Evolutionary conservation across 2,329 filamentous ascomycete species (phyloP), one percentile per base, ranked within the genome.

Genomic region (Sporothrix protearum): DNA sequence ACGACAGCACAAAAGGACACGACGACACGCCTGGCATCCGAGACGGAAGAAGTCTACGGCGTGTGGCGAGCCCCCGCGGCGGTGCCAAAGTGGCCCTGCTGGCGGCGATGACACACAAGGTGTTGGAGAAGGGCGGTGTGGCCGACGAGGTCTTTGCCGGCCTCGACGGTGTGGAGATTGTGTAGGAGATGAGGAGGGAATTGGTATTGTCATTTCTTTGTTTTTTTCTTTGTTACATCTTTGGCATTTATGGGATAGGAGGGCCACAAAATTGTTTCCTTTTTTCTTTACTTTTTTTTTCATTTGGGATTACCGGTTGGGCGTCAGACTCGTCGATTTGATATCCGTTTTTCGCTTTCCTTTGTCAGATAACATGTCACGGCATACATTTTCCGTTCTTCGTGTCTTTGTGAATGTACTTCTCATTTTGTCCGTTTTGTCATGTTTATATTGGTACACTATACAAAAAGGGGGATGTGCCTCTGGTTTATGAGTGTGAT

Each of bases 21-120:
- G 59, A 76, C 81, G 59, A 76, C 82, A 80, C 12, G 64, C 67
- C 2, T 69, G 66, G 16, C 64, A 68, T 72, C 80, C 16, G 85
- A 89, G 73, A 87, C 88, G 55, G 84, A 87, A 71, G 82, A 86
- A 39, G 83, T 84, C 28, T 89, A 91, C 72, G 91, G 92, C 1
- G 92, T 97, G 36, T 97, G 95, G 95, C 92, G 88, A 77, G 91
- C 94, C 92, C 92, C 42, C 81, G 94, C 42, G 95, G 95, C 51
- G 95, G 95, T 1, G 89, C 95, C 49, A 94, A 92, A 83, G 88
- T 93, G 76, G 84, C 82, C 4, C 83, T 96, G 22, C 82, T 98
- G 75, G 87, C 89, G 68, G 85, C 86, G 69, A 92, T 97, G 82
- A 88, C 96, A 73, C 88, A 91, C 79, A 88, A 90, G 79, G 92